Evolutionary conservation across 2,329 filamentous ascomycete genomes (phyloP).

Genomic region (Fusarium mexicanum): DNA sequence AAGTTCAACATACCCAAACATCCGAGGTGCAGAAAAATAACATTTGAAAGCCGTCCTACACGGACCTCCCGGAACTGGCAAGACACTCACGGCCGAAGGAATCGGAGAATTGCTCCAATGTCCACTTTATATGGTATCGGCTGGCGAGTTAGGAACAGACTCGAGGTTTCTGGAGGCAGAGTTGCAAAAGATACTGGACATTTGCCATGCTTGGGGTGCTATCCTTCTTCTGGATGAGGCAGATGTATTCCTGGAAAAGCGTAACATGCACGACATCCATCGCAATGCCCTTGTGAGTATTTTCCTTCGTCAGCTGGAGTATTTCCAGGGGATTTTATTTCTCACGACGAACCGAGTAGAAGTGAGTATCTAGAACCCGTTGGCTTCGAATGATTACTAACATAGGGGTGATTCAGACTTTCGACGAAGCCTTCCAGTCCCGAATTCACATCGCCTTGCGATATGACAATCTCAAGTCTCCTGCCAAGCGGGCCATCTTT

Average conservation of each 20-base stretch:
- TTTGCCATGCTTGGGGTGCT: slow-evolving; percentile 86
- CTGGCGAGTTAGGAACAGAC: slow-evolving; percentile 84
- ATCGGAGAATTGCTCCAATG: slow-evolving; percentile 85
- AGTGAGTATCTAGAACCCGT: slow-evolving; percentile 47
- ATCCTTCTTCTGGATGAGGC: slow-evolving; percentile 88
- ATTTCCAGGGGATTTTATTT: slow-evolving; percentile 92
- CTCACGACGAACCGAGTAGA: slow-evolving; percentile 88
- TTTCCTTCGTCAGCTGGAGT: slow-evolving; percentile 87
- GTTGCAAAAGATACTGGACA: slow-evolving; percentile 84
- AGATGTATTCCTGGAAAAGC: slow-evolving; percentile 84
- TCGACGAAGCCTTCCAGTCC: slow-evolving; percentile 90
- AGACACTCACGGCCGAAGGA: slow-evolving; percentile 87
- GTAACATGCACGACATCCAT: slow-evolving; percentile 83
- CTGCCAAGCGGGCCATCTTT: slow-evolving; percentile 83
- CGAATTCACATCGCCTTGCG: slow-evolving; percentile 86
- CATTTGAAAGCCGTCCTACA: slow-evolving; percentile 72
- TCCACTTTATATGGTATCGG: slow-evolving; percentile 84
- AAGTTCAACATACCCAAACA: slow-evolving; percentile 40
- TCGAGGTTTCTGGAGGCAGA: slow-evolving; percentile 77
- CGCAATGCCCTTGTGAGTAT: slow-evolving; percentile 88
- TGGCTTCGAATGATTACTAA: not conserved
- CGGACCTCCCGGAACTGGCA: slow-evolving; percentile 86
- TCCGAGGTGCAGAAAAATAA: slow-evolving; percentile 21
- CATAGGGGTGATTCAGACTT: slow-evolving; percentile 62
- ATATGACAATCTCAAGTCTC: slow-evolving; percentile 77